Percentiles rank a stretch among this genome's conserved stretches.
Evolutionary conservation across 2,329 filamentous ascomycete species (phyloP).

Genomic region (Beauveria brongniartii): DNA sequence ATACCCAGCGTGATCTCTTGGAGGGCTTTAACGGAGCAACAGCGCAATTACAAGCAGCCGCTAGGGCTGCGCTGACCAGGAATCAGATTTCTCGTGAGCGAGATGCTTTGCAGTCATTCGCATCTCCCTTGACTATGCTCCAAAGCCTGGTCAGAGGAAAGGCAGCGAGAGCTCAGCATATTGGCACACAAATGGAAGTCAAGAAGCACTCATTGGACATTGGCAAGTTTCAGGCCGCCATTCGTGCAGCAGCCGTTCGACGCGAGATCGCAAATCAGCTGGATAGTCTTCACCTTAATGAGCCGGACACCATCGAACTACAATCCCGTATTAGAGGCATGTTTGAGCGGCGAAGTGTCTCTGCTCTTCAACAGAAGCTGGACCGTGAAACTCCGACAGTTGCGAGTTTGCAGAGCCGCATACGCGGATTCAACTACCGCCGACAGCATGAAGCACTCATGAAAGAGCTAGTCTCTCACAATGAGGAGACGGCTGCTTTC

Average conservation of each 20-base stretch:
- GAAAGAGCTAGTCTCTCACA: constrained; percentile 60
- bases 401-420: constrained; percentile 55
- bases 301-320: constrained; percentile 39
- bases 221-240: constrained; percentile 40
- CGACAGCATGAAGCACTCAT: constrained; percentile 55
- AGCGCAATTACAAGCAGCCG: constrained; percentile 55
- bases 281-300: constrained; percentile 37
- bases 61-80: constrained; percentile 54
- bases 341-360: constrained; percentile 44
- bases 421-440: constrained; percentile 58
- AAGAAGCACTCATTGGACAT: constrained; percentile 34
- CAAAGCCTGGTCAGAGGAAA: constrained; percentile 38
- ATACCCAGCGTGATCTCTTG: constrained; percentile 44
- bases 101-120: constrained; percentile 42
- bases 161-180: constrained; percentile 36
- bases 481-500: constrained; percentile 57
- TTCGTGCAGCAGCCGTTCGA: constrained; percentile 48
- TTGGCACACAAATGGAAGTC: constrained; percentile 40
- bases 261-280: constrained; percentile 40
- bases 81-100: constrained; percentile 42
- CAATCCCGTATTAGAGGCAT: constrained; percentile 56
- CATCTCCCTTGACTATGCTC: constrained; percentile 40
- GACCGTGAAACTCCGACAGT: constrained; percentile 49
- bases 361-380: constrained; percentile 45
- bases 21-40: constrained; percentile 42